Base-by-base conservation (phyloP, 495 filamentous ascomycete species). In the Letharia columbiana region DNA sequence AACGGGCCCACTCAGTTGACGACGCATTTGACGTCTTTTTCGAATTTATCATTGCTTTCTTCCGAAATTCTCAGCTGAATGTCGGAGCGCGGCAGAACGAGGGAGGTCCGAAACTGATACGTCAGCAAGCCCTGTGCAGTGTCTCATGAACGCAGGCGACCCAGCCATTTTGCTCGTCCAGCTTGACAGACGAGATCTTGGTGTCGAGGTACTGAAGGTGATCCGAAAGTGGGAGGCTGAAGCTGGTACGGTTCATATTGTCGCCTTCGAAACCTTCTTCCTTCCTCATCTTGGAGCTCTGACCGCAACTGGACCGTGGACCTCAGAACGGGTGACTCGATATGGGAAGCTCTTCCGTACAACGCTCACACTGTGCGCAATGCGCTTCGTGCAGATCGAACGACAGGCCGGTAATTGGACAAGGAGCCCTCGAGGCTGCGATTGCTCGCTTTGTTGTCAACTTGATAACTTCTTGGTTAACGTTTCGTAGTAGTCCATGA, bases 351-450 rank as follows among this genome's bases (percentile, higher is more conserved):
- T 54, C 12, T 31, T 33, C 10, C 8, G 23, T 23, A 54, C 28
- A 15, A 13, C 50, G 12, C 50, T 54, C 13, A 33, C 11, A 13
- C 13, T 12, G 23, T 54, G 13, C 28, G 50, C 50, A 28, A 54
- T 4, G 28, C 50, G 50, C 50, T 54, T 54, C 7, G 50, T 54
- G 50, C 50, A 54, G 50, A 33, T 54, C 50, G 50, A 54, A 54
- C 50, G 23, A 13, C 23, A 33, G 28, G 11, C 50, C 23, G 23
- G 12, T 2, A 33, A 54, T 33, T 54, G 28, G 50, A 31, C 50
- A 33, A 31, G 0, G 9, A 54, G 10, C 50, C 50, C 50, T 13
- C 23, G 3, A 28, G 50, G 50, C 50, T 54, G 50, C 50, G 50
- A 23, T 23, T 54, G 50, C 50, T 54, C 12, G 1, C 2, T 13